Percentiles rank a stretch among this genome's conserved stretches.
Evolutionary conservation across 176 grass and related monocot species (phyloP).

Genomic region (Poa annua): DNA sequence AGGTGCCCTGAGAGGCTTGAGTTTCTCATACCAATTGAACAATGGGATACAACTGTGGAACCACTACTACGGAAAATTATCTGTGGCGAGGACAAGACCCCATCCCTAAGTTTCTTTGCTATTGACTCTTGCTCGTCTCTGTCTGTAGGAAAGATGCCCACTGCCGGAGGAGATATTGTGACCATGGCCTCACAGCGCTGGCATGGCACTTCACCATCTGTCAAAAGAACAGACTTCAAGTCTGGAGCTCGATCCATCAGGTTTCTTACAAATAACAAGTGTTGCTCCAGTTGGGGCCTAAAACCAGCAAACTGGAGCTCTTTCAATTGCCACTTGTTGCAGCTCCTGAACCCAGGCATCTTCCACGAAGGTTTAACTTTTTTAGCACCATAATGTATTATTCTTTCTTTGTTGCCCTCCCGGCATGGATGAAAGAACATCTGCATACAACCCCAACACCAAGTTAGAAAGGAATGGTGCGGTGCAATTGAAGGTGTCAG

Average conservation of each 20-base stretch:
- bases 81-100: neutral
- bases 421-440: constrained; percentile 18
- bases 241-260: neutral
- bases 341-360: neutral
- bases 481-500: no score
- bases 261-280: neutral
- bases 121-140: neutral
- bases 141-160: neutral
- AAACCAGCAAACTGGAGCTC: neutral
- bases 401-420: constrained; percentile 2
- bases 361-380: constrained; percentile 7
- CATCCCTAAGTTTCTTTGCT: neutral
- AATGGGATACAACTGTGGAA: neutral
- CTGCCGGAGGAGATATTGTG: neutral
- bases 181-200: neutral
- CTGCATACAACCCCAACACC: constrained; percentile 1
- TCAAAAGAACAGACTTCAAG: neutral
- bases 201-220: neutral
- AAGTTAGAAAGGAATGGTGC: neutral
- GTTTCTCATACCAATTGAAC: no score
- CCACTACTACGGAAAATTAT: neutral
- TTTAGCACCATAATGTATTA: neutral
- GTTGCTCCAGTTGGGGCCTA: neutral
- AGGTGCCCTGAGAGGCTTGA: no score
- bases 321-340: constrained; percentile 16